Percentiles rank a stretch among this genome's conserved stretches.
Conservation (phyloP, 805 yeast species). For the Vanderwaltozyma yarrowii region DNA sequence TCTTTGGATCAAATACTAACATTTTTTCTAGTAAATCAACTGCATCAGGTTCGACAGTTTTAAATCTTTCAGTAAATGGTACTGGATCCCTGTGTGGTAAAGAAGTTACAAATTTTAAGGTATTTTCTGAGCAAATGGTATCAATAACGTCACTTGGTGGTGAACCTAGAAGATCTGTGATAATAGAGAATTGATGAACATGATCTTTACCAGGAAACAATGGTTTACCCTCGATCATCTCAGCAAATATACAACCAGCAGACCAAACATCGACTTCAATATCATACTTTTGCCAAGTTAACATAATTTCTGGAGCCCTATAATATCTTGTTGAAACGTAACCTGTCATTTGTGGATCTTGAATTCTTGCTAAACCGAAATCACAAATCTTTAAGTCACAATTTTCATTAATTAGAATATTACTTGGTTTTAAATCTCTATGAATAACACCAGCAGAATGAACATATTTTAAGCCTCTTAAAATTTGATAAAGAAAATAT, state of each 20-base stretch:
- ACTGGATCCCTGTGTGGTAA: constrained; percentile 90
- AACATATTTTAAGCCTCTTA: constrained; percentile 80
- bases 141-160: constrained; percentile 95
- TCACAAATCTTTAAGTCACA: constrained; percentile 89
- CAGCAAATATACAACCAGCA: constrained; percentile 94
- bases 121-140: constrained; percentile 92
- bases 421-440: constrained; percentile 78
- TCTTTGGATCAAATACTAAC: constrained; percentile 92
- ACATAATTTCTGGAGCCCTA: constrained; percentile 97
- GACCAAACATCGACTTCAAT: constrained; percentile 97
- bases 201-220: constrained; percentile 97
- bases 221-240: constrained; percentile 96
- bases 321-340: constrained; percentile 93
- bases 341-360: constrained; percentile 99
- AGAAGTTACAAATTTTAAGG: constrained; percentile 86
- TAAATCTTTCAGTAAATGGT: constrained; percentile 74
- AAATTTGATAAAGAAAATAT: constrained; percentile 89
- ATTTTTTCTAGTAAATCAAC: constrained; percentile 79
- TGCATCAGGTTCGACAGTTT: constrained; percentile 72
- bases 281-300: constrained; percentile 97
- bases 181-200: constrained; percentile 94
- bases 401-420: constrained; percentile 77
- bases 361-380: constrained; percentile 91
- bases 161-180: constrained; percentile 90
- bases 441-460: constrained; percentile 91